Evolutionary conservation across 306 rosid species (phyloP).

Genomic region (Senna siamea): DNA sequence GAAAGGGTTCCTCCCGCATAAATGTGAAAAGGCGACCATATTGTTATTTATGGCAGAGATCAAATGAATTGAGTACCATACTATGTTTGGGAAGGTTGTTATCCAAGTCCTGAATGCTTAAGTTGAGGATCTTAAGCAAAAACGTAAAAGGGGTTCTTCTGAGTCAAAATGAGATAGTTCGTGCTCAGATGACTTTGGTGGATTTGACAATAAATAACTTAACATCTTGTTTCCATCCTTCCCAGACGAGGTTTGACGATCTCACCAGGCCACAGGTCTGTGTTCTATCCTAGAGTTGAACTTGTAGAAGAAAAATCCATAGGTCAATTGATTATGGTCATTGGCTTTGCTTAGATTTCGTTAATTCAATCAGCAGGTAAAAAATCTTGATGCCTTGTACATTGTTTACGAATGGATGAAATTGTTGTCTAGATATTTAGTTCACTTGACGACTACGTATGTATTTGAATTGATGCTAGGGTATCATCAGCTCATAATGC

Average conservation of each 20-base stretch:
- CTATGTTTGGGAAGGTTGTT: slow-evolving; percentile 35
- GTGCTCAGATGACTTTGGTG: slow-evolving; percentile 26
- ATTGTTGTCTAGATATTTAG: slow-evolving; percentile 55
- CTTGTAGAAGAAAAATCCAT: slow-evolving; percentile 29
- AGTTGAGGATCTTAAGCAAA: slow-evolving; percentile 34
- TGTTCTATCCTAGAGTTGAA: slow-evolving; percentile 38
- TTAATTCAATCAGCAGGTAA: slow-evolving; percentile 36
- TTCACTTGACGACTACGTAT: slow-evolving; percentile 45
- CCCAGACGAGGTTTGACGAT: slow-evolving; percentile 42
- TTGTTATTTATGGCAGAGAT: slow-evolving; percentile 39
- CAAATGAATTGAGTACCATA: slow-evolving; percentile 31
- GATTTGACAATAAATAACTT: slow-evolving; percentile 36
- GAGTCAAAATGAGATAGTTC: slow-evolving; percentile 40
- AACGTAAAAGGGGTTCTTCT: slow-evolving; percentile 21
- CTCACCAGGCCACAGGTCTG: slow-evolving; percentile 28
- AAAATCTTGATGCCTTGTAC: slow-evolving; percentile 64
- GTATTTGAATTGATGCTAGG: slow-evolving; percentile 47
- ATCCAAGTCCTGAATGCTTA: slow-evolving; percentile 20
- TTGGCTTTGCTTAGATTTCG: slow-evolving; percentile 46
- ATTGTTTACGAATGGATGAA: slow-evolving; percentile 58
- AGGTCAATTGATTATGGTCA: slow-evolving; percentile 41
- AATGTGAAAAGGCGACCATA: slow-evolving; percentile 39
- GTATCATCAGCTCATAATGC: slow-evolving; percentile 43
- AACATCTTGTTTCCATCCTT: slow-evolving; percentile 24
- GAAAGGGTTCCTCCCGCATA: slow-evolving; percentile 15